Conservation (phyloP, 2,329 filamentous ascomycete genomes). For the Venturia aucupariae region DNA sequence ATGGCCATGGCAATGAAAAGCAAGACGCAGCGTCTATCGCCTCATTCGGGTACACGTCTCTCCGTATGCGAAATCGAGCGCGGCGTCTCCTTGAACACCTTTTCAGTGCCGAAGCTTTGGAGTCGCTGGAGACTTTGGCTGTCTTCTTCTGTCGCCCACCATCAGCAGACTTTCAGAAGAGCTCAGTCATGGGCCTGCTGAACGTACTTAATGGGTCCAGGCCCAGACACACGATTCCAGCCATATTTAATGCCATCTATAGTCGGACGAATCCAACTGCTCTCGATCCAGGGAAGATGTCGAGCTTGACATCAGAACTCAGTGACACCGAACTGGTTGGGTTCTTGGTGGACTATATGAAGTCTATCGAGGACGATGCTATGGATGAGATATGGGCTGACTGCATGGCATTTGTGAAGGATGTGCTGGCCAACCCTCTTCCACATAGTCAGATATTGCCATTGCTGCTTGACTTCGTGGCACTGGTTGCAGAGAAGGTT, state of each 20-base stretch:
- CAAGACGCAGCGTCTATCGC: slow-evolving; percentile 62
- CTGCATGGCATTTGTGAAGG: slow-evolving; percentile 81
- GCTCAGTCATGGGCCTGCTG: slow-evolving; percentile 72
- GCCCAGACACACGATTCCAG: slow-evolving; percentile 84
- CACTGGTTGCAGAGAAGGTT: slow-evolving; percentile 85
- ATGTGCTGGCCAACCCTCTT: slow-evolving; percentile 86
- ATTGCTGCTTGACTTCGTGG: slow-evolving; percentile 76
- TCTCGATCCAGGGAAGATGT: slow-evolving; percentile 70
- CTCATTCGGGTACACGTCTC: slow-evolving; percentile 82
- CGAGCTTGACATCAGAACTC: slow-evolving; percentile 77
- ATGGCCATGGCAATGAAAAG: slow-evolving; percentile 43
- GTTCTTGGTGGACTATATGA: slow-evolving; percentile 84
- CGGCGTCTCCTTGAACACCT: slow-evolving; percentile 84
- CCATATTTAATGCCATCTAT: slow-evolving; percentile 92
- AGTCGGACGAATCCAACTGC: slow-evolving; percentile 80
- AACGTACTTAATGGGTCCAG: slow-evolving; percentile 86
- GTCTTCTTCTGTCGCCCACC: slow-evolving; percentile 63
- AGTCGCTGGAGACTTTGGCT: slow-evolving; percentile 86
- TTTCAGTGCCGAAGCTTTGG: slow-evolving; percentile 82
- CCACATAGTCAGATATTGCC: slow-evolving; percentile 88
- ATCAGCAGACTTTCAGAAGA: slow-evolving; percentile 42
- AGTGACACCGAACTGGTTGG: slow-evolving; percentile 75
- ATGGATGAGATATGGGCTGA: slow-evolving; percentile 98
- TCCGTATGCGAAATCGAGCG: slow-evolving; percentile 83
- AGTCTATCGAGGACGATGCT: slow-evolving; percentile 86